A percentile compares a stretch with the other conserved stretches of the same genome.
Evolutionary conservation across 116 monocot genomes (phyloP).

Genomic region (Papilionanthe hybrid): DNA sequence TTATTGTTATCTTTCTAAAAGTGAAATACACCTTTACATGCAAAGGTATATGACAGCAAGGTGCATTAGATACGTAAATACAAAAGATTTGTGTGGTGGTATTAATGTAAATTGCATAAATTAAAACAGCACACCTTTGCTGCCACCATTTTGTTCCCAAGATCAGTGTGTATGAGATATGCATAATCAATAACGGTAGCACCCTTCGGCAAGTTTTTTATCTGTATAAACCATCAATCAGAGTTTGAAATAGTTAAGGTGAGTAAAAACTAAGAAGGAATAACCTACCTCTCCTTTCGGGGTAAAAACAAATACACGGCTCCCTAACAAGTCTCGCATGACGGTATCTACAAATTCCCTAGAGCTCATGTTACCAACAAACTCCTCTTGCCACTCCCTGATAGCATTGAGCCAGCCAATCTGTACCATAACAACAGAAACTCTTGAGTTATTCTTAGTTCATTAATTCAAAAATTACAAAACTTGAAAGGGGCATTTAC

Average conservation of each 20-base stretch:
- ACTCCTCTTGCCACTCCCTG: conserved; percentile 99
- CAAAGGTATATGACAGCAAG: too few species aligned
- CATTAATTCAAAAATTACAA: background rate
- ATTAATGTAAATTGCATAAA: background rate
- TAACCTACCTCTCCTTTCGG: conserved; percentile 92
- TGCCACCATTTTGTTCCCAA: conserved; percentile 92
- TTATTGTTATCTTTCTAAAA: too few species aligned
- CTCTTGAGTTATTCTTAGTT: background rate
- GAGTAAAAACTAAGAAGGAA: background rate
- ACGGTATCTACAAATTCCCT: conserved; percentile 97
- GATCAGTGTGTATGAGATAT: conserved; percentile 90
- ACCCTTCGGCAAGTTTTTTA: conserved; percentile 92
- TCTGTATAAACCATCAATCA: conserved; percentile 34
- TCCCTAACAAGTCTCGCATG: conserved; percentile 77
- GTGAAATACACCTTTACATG: too few species aligned
- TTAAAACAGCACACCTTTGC: conserved; percentile 59
- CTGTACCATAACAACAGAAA: conserved; percentile 18
- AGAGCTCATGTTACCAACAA: conserved; percentile 99
- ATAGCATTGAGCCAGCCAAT: conserved; percentile 99
- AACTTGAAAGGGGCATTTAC: background rate
- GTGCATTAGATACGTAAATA: too few species aligned
- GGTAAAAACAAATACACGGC: conserved; percentile 97
- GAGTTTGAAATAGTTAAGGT: background rate
- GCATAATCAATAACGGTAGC: conserved; percentile 97
- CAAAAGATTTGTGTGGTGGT: too few species aligned